Evolutionary conservation across 768 basidiomycete species (phyloP), one percentile per base, ranked within the genome.

Genomic region (Amyloporia xantha): DNA sequence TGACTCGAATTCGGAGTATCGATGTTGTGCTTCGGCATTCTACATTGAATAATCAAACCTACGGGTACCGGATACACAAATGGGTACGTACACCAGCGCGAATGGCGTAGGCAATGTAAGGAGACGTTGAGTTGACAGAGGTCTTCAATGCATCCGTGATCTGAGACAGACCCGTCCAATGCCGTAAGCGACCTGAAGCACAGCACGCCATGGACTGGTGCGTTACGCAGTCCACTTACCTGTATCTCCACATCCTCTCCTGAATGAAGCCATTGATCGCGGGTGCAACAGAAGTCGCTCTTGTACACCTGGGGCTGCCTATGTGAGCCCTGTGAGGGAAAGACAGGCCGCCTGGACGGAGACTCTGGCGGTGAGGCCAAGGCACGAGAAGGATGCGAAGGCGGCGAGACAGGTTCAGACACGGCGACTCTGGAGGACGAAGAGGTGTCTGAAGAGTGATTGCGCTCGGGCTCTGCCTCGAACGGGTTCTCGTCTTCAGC

Each of bases 1-100:
- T 20, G 91, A 92, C 68, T 97, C 92, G 66, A 99, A 99, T 65
- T 98, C 93, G 2, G 95, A 98, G 67, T 99, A 99, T 36, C 96
- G 82, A 58, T 96, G 89, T 27, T 82, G 78, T 10, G 91, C 82
- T 59, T 91, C 85, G 5, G 82, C 76, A 33, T 33, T 33, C 30
- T 33, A 15, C 15, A 33, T 7, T 33, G 9, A 33, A 33, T 33
- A 33, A 7, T 33, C 9, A 33, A 33, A 33, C 30, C 30, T 33
- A 15, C 30, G 30, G 30, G 30, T 7, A 15, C 30, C 30, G 15
- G 30, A 33, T 15, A 15, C 7, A 15, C 30, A 7, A 33, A 7
- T 15, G 28, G 27, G 17, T 11, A 38, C 21, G 64, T 60, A 95
- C 93, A 59, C 92, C 93, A 39, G 92, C 84, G 48, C 72, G 78